Conservation (phyloP, 495 filamentous ascomycete species). For the Penicillium macrosclerotiorum region DNA sequence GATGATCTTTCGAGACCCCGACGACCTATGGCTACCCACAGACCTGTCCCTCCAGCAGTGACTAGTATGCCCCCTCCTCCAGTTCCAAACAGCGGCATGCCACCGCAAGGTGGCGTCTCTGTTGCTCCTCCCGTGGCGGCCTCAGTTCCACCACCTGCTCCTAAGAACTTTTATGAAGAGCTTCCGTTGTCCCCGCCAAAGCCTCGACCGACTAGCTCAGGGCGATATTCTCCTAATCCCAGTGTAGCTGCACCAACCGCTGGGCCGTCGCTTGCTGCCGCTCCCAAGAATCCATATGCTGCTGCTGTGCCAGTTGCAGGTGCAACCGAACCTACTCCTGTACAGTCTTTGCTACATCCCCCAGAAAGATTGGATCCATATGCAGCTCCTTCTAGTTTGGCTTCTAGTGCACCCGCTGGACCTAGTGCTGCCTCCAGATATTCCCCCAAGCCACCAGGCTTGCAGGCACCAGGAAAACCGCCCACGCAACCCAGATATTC, state of each 20-base stretch:
- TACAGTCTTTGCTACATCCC: conserved; percentile 43
- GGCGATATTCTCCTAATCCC: conserved; percentile 52
- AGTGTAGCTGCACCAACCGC: conserved; percentile 16
- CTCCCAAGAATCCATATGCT: conserved; percentile 18
- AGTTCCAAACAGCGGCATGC: conserved; percentile 61
- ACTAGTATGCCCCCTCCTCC: conserved; percentile 40
- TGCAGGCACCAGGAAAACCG: conserved; percentile 31
- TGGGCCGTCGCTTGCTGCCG: conserved; percentile 6
- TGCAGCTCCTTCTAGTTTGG: conserved; percentile 32
- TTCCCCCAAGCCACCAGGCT: conserved; percentile 37
- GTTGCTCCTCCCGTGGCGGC: conserved; percentile 28
- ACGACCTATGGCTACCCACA: conserved; percentile 48
- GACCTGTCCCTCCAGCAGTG: conserved; percentile 25
- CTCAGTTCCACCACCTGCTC: conserved; percentile 24
- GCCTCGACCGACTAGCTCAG: conserved; percentile 43
- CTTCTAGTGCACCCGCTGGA: conserved; percentile 37
- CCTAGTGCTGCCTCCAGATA: conserved; percentile 38
- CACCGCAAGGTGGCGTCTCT: conserved; percentile 26
- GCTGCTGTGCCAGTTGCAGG: conserved; percentile 9
- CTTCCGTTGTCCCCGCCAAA: conserved; percentile 64
- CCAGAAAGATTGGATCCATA: conserved; percentile 65
- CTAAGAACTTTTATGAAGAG: conserved; percentile 85
- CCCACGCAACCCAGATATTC: conserved; percentile 39
- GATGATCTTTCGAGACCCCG: conserved; percentile 76
- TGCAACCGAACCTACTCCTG: neutral